Percentiles rank a stretch among this genome's conserved stretches.
These are phyloP conservation scores for Epichloe typhina DNA, from an alignment of 2,329 filamentous ascomycete genomes.

Conservation along the genomic window DNA sequence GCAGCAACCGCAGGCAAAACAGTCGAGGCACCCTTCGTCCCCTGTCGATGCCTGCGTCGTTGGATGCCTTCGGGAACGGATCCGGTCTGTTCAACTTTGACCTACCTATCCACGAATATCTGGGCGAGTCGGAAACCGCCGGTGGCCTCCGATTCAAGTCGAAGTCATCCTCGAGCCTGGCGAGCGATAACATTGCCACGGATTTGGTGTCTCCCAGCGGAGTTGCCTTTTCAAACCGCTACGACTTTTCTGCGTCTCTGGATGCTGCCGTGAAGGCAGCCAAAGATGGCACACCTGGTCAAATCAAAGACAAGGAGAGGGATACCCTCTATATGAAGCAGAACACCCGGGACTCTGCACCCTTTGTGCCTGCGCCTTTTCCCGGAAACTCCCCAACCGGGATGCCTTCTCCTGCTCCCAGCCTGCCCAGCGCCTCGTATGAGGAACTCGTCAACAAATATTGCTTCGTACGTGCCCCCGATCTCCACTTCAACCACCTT, in stretches of 20 bases:
- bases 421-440: slow-evolving; percentile 77
- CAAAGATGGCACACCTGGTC: slow-evolving; percentile 41
- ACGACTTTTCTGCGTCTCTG: slow-evolving; percentile 91
- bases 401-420: slow-evolving; percentile 11
- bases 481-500: slow-evolving; percentile 17
- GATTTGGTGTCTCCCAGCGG: slow-evolving; percentile 43
- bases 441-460: slow-evolving; percentile 97
- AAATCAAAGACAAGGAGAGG: slow-evolving; percentile 30
- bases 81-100: slow-evolving; percentile 43
- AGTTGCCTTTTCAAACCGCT: slow-evolving; percentile 79
- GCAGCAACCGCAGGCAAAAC: slow-evolving; percentile 47
- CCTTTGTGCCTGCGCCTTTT: not conserved
- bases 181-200: slow-evolving; percentile 46
- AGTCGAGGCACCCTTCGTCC: slow-evolving; percentile 30
- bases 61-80: slow-evolving; percentile 60
- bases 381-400: slow-evolving; percentile 10
- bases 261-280: slow-evolving; percentile 67
- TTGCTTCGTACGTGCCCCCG: slow-evolving; percentile 87
- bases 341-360: slow-evolving; percentile 20
- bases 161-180: slow-evolving; percentile 48
- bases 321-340: slow-evolving; percentile 46
- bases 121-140: slow-evolving; percentile 44
- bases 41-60: slow-evolving; percentile 41
- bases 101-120: slow-evolving; percentile 46
- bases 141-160: slow-evolving; percentile 57